Base-by-base conservation (phyloP, 2,329 filamentous ascomycete species). In the Aspergillus japonicus region DNA sequence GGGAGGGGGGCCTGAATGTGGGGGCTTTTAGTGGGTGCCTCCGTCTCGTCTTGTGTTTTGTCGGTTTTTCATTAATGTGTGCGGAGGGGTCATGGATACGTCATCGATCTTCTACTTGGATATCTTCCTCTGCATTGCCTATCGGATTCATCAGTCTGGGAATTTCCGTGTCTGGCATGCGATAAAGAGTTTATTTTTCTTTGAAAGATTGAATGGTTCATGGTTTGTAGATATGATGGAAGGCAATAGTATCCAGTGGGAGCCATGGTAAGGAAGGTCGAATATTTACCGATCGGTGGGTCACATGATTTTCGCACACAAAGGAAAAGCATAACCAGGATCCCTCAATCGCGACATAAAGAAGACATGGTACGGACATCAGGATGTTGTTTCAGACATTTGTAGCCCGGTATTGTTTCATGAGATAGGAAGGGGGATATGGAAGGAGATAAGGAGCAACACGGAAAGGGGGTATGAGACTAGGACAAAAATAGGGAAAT, bases 391-490 rank as follows among this genome's bases (percentile, higher is more conserved):
- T 54, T 44, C 19, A 26, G 26, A 54, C 42, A 49, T 19, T 42
- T 21, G 39, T 39, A 47, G 31, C 52, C 19, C 16, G 23, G 16
- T 44, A 44, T 31, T 24, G 42, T 26, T n/a, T 39, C 29, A 54
- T 21, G 21, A 10, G 16, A 3, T 44, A 16, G 16, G n/a, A 63
- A 52, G 49, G 19, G 26, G 48, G 53, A 54, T 42, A 52, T 55
- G 50, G 57, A 52, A 60, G 29, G 55, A 54, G n/a, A 62, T 33
- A 47, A 57, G 56, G 26, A 52, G 59, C 33, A 56, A 56, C 67
- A 64, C 68, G 63, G 64, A 19, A 44, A n/a, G 39, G 59, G 62
- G 60, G 51, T 65, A 68, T 73, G 58, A 63, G 62, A 61, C 59
- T 42, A 60, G 54, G 60, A 33, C 7, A 21, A 53, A 16, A 47